phyloP scores from a whole-genome alignment of 1,284 basidiomycete genomes.

The Mycosarcoma mackinlayi region DNA sequence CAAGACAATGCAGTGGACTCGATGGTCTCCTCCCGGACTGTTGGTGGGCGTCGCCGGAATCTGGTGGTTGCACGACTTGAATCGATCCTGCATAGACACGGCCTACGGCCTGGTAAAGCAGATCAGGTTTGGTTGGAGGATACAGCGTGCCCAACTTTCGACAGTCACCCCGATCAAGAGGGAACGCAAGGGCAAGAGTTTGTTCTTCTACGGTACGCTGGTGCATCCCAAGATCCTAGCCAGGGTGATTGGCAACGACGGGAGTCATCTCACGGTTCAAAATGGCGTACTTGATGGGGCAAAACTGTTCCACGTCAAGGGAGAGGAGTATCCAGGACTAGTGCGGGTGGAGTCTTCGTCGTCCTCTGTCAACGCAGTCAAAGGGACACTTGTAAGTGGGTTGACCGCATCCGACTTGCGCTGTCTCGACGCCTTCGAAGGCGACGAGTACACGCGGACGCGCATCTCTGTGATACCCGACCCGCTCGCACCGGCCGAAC shows the following conservation, averaged over 20 bases:
- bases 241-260: slow-evolving; percentile 42
- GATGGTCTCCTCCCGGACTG: slow-evolving; percentile 33
- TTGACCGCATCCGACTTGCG: slow-evolving; percentile 36
- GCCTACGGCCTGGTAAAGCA: slow-evolving; percentile 31
- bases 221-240: slow-evolving; percentile 54
- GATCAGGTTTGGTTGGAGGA: slow-evolving; percentile 27
- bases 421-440: slow-evolving; percentile 53
- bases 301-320: slow-evolving; percentile 40
- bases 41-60: slow-evolving; percentile 30
- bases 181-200: neutral
- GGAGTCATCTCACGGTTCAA: slow-evolving; percentile 31
- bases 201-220: slow-evolving; percentile 60
- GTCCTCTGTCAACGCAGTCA: slow-evolving; percentile 18
- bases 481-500: slow-evolving; percentile 4
- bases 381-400: slow-evolving; percentile 47
- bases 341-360: slow-evolving; percentile 2
- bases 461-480: slow-evolving; percentile 26
- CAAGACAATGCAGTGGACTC: slow-evolving; percentile 21
- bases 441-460: slow-evolving; percentile 46
- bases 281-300: slow-evolving; percentile 38
- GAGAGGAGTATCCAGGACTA: slow-evolving; percentile 50
- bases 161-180: neutral
- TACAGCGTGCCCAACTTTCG: slow-evolving; percentile 3
- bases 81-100: slow-evolving; percentile 18
- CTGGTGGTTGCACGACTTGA: slow-evolving; percentile 37